Conservation (phyloP, 805 yeast species). For the Teunomyces atbi region DNA sequence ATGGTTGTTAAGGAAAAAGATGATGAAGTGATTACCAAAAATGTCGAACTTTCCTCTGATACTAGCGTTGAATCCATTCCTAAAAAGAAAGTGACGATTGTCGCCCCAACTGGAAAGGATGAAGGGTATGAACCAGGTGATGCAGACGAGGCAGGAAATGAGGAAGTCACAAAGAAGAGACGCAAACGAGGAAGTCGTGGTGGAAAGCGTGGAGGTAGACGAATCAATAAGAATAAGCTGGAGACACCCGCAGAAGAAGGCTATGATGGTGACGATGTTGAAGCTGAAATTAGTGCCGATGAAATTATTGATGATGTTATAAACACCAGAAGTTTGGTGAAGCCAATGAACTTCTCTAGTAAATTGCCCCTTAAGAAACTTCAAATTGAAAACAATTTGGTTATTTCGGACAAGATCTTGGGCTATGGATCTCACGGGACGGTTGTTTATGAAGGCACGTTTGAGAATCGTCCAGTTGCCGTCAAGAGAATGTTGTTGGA, state of each 20-base stretch:
- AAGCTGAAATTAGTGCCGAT: constrained; percentile 4
- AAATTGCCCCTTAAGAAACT: constrained; percentile 29
- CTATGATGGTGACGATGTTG: constrained; percentile 12
- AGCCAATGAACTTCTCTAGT: constrained; percentile 13
- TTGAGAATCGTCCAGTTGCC: constrained; percentile 93
- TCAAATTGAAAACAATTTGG: constrained; percentile 49
- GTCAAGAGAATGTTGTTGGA: constrained; percentile 91
- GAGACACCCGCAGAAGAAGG: constrained; percentile 10
- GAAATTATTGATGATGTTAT: constrained; percentile 18
- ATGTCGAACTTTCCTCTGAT: background rate
- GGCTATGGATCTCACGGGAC: constrained; percentile 98
- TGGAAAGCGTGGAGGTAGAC: constrained; percentile 54
- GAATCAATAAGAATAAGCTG: constrained; percentile 37
- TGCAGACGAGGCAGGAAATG: constrained; percentile 2
- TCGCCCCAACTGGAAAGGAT: constrained; percentile 16
- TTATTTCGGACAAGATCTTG: constrained; percentile 68
- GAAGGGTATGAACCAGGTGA: constrained; percentile 12
- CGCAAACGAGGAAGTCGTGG: constrained; percentile 87
- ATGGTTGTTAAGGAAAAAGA: background rate
- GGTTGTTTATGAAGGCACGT: constrained; percentile 84
- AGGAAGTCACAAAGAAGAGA: constrained; percentile 41
- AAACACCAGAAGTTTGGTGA: constrained; percentile 29
- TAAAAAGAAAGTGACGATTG: constrained; percentile 20
- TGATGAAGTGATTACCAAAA: background rate
- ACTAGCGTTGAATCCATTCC: background rate